Conservation (phyloP, 495 filamentous ascomycete species). For the Talaromyces proteolyticus region DNA sequence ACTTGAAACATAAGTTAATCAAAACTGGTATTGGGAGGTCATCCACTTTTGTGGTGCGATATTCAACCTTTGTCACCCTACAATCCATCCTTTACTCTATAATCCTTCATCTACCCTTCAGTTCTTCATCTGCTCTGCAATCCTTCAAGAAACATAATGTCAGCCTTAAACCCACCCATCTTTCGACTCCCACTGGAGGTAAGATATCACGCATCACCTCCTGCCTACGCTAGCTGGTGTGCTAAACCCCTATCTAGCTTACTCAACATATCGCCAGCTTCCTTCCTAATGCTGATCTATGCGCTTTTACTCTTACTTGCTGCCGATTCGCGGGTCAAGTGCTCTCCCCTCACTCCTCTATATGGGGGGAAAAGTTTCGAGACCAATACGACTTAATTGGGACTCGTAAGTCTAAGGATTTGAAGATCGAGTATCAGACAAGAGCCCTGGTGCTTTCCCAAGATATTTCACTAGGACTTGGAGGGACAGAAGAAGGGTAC, state of each 20-base stretch:
- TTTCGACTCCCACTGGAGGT: slow-evolving; percentile 22
- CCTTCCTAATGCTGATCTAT: slow-evolving; percentile 26
- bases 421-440: slow-evolving; percentile 25
- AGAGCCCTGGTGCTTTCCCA: slow-evolving; percentile 21
- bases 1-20: too few species aligned
- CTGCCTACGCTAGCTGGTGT: not conserved
- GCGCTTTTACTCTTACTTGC: slow-evolving; percentile 22
- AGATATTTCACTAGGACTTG: slow-evolving; percentile 13
- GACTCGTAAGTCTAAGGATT: slow-evolving; percentile 12
- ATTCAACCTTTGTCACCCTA: too few species aligned
- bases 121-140: too few species aligned
- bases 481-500: slow-evolving; percentile 12
- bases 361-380: slow-evolving; percentile 30
- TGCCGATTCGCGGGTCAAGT: slow-evolving; percentile 13
- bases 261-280: slow-evolving; percentile 31
- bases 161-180: too few species aligned
- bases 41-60: too few species aligned
- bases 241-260: slow-evolving; percentile 16
- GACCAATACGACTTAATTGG: slow-evolving; percentile 27
- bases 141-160: too few species aligned
- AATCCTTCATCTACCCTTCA: too few species aligned
- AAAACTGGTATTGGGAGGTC: too few species aligned
- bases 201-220: not conserved
- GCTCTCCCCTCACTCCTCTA: slow-evolving; percentile 12
- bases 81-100: too few species aligned